Conservation (phyloP, 768 basidiomycete genomes). For the Symmetrospora coprosmae region DNA sequence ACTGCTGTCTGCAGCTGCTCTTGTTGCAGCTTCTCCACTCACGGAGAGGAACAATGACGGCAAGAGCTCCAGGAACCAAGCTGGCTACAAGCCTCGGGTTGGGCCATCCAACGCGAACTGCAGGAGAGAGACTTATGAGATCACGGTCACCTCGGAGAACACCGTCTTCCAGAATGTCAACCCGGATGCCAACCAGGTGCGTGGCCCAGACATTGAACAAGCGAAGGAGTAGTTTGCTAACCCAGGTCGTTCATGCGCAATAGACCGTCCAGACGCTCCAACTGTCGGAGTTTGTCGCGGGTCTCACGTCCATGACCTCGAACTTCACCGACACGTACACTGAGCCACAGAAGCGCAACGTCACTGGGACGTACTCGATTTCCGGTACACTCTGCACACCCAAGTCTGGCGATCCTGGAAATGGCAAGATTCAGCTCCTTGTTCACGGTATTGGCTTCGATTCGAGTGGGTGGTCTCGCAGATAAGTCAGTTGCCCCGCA, state of each 20-base stretch:
- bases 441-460: constrained; percentile 20
- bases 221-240: too few species aligned
- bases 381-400: constrained; percentile 24
- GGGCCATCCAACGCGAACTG: constrained; percentile 1
- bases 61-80: background rate
- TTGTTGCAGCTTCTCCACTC: background rate
- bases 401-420: background rate
- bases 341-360: background rate
- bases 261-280: constrained; percentile 19
- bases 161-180: constrained; percentile 17
- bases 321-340: constrained; percentile 24
- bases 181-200: constrained; percentile 1
- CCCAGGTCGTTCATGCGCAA: too few species aligned
- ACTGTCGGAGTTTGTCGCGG: constrained; percentile 17
- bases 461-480: background rate
- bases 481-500: background rate
- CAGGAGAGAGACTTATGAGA: background rate
- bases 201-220: too few species aligned
- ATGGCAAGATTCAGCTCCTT: constrained; percentile 25
- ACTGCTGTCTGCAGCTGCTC: background rate
- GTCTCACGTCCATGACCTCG: background rate
- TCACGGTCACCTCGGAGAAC: constrained; percentile 11
- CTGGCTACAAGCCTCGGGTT: constrained; percentile 1
- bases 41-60: constrained; percentile 8
- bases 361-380: constrained; percentile 22